Conservation (phyloP, 768 basidiomycete genomes). For the Rhizopogon vesiculosus region DNA sequence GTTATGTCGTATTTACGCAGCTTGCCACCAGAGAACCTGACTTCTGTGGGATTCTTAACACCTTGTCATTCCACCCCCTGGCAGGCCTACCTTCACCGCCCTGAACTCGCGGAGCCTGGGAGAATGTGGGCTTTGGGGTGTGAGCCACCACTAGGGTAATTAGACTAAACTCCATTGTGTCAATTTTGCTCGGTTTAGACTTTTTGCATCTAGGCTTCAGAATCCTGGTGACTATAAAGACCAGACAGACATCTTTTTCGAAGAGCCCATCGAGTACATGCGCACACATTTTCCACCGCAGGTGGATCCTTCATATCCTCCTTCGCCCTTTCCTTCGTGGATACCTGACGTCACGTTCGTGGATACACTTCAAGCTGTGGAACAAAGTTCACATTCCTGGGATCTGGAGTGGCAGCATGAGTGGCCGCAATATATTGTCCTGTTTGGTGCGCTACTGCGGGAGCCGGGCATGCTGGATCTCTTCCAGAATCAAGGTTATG, state of each 20-base stretch:
- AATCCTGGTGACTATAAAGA: constrained; percentile 59
- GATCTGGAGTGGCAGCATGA: constrained; percentile 53
- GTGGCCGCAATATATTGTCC: constrained; percentile 79
- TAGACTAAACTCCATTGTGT: constrained; percentile 6
- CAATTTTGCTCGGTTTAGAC: constrained; percentile 7
- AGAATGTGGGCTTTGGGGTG: constrained; percentile 85
- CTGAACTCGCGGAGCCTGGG: constrained; percentile 49
- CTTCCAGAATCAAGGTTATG: constrained; percentile 55
- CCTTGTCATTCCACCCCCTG: constrained; percentile 97
- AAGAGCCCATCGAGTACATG: constrained; percentile 65
- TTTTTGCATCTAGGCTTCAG: constrained; percentile 30
- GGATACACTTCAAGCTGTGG: constrained; percentile 22
- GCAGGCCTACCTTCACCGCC: constrained; percentile 79
- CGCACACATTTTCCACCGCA: constrained; percentile 55
- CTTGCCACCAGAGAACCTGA: constrained; percentile 46
- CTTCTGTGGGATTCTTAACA: constrained; percentile 78
- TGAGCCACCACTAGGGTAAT: constrained; percentile 86
- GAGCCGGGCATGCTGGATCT: constrained; percentile 42
- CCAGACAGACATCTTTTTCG: constrained; percentile 81
- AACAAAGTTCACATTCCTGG: constrained; percentile 14
- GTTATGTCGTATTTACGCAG: constrained; percentile 66
- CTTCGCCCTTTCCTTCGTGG: constrained; percentile 52
- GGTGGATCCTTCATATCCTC: constrained; percentile 63
- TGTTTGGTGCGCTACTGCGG: constrained; percentile 77
- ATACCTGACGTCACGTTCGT: constrained; percentile 36